Percentiles rank a stretch among this genome's conserved stretches.
Conservation (phyloP, 2,329 filamentous ascomycete species). For the Ilyonectria destructans region DNA sequence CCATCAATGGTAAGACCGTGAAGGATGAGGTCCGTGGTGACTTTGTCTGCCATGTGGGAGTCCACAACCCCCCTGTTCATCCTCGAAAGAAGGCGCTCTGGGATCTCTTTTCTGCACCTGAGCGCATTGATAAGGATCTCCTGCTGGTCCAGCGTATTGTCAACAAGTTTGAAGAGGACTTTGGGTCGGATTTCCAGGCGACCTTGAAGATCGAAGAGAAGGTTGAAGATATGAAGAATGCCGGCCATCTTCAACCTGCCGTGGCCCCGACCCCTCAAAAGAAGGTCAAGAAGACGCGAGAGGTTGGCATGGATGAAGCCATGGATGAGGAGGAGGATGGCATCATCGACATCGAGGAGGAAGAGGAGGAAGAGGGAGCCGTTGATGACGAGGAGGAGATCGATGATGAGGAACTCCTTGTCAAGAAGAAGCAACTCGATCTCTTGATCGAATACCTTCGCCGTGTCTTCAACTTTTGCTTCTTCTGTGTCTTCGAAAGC, state of each 20-base stretch:
- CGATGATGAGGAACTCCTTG: slow-evolving; percentile 90
- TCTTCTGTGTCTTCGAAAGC: slow-evolving; percentile 99
- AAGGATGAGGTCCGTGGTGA: slow-evolving; percentile 94
- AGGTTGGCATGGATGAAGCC: slow-evolving; percentile 73
- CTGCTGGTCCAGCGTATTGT: slow-evolving; percentile 87
- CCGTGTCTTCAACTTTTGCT: slow-evolving; percentile 98
- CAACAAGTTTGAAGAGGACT: slow-evolving; percentile 87
- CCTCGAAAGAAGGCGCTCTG: slow-evolving; percentile 95
- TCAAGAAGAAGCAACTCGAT: slow-evolving; percentile 97
- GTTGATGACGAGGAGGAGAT: slow-evolving; percentile 87
- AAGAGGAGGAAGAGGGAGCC: slow-evolving; percentile 80
- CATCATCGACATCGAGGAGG: slow-evolving; percentile 80
- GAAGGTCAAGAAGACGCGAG: slow-evolving; percentile 74
- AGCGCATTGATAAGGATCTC: slow-evolving; percentile 93
- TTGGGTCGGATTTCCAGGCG: slow-evolving; percentile 84
- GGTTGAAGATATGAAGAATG: slow-evolving; percentile 84
- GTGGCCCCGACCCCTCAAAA: slow-evolving; percentile 67
- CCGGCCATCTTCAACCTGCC: slow-evolving; percentile 83
- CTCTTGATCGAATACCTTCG: slow-evolving; percentile 96
- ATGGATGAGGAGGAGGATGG: slow-evolving; percentile 78
- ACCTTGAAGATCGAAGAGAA: slow-evolving; percentile 87
- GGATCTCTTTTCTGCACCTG: slow-evolving; percentile 96
- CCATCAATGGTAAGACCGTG: slow-evolving; percentile 98
- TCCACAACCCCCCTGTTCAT: slow-evolving; percentile 90
- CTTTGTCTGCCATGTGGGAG: slow-evolving; percentile 97